Evolutionary conservation across 208 protist species (phyloP).

Genomic region (Leptomonas seymouri): DNA sequence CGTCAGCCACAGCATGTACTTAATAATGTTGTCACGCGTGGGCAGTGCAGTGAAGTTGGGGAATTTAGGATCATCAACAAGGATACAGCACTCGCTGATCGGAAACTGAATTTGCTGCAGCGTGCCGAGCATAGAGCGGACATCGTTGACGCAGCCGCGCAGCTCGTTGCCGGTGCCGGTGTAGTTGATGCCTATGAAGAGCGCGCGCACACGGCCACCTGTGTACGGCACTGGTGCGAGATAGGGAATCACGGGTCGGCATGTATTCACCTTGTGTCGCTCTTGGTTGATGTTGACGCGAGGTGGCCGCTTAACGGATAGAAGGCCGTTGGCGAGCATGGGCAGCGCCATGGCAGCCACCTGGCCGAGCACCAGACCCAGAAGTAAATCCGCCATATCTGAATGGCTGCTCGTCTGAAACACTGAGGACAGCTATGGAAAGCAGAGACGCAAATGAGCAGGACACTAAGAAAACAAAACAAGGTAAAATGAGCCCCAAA

Average conservation of each 20-base stretch:
- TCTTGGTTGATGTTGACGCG: constrained; percentile 64
- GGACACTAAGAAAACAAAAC: too few relatives aligned
- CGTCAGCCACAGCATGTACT: constrained; percentile 88
- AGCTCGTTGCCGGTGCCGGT: constrained; percentile 62
- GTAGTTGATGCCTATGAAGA: constrained; percentile 95
- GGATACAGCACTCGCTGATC: constrained; percentile 82
- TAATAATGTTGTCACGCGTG: constrained; percentile 84
- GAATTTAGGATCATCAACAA: constrained; percentile 83
- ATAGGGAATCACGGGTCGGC: constrained; percentile 77
- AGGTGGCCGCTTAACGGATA: constrained; percentile 54
- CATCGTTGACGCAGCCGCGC: constrained; percentile 89
- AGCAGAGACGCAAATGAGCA: neutral
- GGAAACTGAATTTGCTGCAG: constrained; percentile 84
- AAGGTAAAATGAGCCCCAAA: too few relatives aligned
- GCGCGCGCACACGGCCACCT: constrained; percentile 81
- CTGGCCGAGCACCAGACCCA: constrained; percentile 35
- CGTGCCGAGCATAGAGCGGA: constrained; percentile 74
- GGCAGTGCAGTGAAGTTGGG: constrained; percentile 75
- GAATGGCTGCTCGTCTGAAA: neutral
- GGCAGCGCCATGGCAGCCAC: constrained; percentile 31
- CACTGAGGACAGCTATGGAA: neutral
- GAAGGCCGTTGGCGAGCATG: constrained; percentile 57
- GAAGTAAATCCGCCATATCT: constrained; percentile 35
- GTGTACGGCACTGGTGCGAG: constrained; percentile 72
- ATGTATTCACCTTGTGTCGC: constrained; percentile 39